Base-by-base conservation (phyloP, 2,329 filamentous ascomycete genomes). In the Trichophyton schoenleinii region DNA sequence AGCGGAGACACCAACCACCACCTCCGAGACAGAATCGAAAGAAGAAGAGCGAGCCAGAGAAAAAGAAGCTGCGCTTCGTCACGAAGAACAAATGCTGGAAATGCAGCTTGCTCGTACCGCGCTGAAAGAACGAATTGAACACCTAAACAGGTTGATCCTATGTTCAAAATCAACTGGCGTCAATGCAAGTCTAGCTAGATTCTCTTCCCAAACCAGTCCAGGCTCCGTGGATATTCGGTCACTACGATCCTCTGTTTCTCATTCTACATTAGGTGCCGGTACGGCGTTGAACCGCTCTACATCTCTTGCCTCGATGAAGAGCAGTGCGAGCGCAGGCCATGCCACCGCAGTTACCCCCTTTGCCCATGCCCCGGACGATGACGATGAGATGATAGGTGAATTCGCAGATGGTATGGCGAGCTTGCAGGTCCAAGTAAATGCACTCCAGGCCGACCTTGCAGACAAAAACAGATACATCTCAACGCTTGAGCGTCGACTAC, bases 401-500 rank as follows among this genome's bases (percentile, higher is more conserved):
- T 92, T 87, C 70, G 91, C 88, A 18, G 91, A 96, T 68, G 92
- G 91, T 0, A 87, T 83, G 28, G 94, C 94, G 6, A 89, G 88
- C 25, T 75, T 95, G 57, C 78, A 86, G 49, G 83, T 89, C n/a
- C 94, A 96, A 70, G 91, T 96, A 67, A 84, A 86, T 58, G 88
- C 95, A n/a, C 77, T 99, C 57, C 94, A 96, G 72, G 85, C 91
- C n/a, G 94, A 99, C 72, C 81, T 99, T 55, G 84, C 83, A n/a
- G 94, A 99, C 75, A 96, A 96, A 78, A 97, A 94, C 68, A 87
- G 94, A 36, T 99, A 99, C 73, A 97, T 97, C 67, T 83, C 88
- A 31, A 97, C 94, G 0, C 77, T 99, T 11, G 94, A 99, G 76
- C 95, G 95, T 74, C 84, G 94, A 28, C 79, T 99, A 1, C 79